These are phyloP conservation scores for Gynochthodes officinalis DNA, from an alignment of 257 asterid species.

Conservation along the genomic window DNA sequence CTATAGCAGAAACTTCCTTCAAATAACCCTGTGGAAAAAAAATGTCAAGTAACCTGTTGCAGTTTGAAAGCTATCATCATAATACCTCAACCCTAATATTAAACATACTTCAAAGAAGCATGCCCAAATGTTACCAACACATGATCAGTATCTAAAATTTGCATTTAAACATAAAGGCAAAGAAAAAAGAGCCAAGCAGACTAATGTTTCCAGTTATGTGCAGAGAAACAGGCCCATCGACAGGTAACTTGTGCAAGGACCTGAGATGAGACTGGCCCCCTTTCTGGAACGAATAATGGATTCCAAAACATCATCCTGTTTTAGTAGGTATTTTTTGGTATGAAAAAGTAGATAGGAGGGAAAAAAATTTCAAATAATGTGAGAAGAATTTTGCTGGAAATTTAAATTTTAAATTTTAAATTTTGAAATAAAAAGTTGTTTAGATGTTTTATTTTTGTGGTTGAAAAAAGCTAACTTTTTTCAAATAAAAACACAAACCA, in stretches of 20 bases:
- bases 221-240: background rate
- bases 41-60: conserved; percentile 54
- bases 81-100: conserved; percentile 32
- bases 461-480: too few relatives aligned
- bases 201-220: background rate
- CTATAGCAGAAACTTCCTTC: conserved; percentile 83
- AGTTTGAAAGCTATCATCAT: conserved; percentile 48
- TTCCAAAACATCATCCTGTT: conserved; percentile 2
- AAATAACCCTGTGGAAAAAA: conserved; percentile 80
- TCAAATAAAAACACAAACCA: too few relatives aligned
- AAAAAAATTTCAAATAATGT: too few relatives aligned
- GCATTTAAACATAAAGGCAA: background rate
- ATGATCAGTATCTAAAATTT: conserved; percentile 20
- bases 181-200: background rate
- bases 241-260: background rate
- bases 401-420: too few relatives aligned
- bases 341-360: too few relatives aligned
- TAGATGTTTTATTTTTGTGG: too few relatives aligned
- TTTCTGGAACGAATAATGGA: background rate
- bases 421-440: too few relatives aligned
- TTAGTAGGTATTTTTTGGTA: too few relatives aligned
- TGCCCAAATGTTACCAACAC: conserved; percentile 23
- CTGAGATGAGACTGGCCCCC: too few relatives aligned
- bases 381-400: too few relatives aligned
- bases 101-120: conserved; percentile 28